Conservation (phyloP, 495 filamentous ascomycete species). For the Cercophora newfieldiana region DNA sequence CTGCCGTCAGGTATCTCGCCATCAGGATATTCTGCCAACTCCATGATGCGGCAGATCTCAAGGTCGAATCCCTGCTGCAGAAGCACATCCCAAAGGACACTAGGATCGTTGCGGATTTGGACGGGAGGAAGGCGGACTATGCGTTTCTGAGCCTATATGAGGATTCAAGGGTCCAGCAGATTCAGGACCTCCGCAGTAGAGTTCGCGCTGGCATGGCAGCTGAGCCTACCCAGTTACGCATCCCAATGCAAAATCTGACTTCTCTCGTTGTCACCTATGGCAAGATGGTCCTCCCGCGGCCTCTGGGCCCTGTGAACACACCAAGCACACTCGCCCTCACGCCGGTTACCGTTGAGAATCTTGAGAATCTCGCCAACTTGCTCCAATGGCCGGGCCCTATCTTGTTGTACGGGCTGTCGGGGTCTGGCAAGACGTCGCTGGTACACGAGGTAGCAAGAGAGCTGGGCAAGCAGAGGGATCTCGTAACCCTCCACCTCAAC, state of each 20-base stretch:
- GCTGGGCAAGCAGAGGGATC: constrained; percentile 68
- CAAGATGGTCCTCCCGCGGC: constrained; percentile 66
- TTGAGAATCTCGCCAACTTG: constrained; percentile 63
- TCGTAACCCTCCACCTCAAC: constrained; percentile 92
- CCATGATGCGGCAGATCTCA: constrained; percentile 76
- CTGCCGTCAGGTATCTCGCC: constrained; percentile 72
- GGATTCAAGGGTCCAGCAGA: constrained; percentile 51
- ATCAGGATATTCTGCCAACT: constrained; percentile 76
- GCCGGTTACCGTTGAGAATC: constrained; percentile 66
- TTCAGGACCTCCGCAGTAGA: constrained; percentile 42
- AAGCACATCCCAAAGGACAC: constrained; percentile 60
- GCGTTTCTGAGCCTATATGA: constrained; percentile 82
- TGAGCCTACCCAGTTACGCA: constrained; percentile 25
- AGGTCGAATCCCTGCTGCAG: constrained; percentile 67
- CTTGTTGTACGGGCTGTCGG: constrained; percentile 78
- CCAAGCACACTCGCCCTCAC: constrained; percentile 68
- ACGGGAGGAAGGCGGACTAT: constrained; percentile 78
- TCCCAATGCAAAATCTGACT: constrained; percentile 39
- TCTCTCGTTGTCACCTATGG: constrained; percentile 50
- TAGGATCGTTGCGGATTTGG: constrained; percentile 66
- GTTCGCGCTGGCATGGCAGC: constrained; percentile 27
- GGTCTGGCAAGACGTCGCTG: constrained; percentile 85
- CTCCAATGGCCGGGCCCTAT: constrained; percentile 68
- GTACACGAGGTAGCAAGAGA: constrained; percentile 79
- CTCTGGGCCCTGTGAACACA: constrained; percentile 50